A percentile compares a stretch with the other conserved stretches of the same genome.
These are phyloP conservation scores for Emericellopsis terricola DNA, from an alignment of 495 filamentous ascomycete genomes.

Conservation along the genomic window DNA sequence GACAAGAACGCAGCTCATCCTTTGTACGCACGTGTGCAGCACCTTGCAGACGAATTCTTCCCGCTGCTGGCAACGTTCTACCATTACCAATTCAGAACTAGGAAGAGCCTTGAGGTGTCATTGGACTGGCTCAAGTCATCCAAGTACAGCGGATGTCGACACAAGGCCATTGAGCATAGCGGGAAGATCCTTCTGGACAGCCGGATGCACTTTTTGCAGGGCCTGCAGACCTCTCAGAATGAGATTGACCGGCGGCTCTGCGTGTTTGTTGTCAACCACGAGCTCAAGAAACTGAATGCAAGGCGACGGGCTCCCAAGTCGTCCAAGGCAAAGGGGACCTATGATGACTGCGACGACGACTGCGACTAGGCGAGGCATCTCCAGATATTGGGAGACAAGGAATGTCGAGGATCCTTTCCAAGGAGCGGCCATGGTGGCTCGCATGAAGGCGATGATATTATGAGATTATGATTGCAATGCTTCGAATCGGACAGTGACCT, in stretches of 20 bases:
- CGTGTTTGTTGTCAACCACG: conserved; percentile 2
- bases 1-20: too few species aligned
- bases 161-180: background rate
- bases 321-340: background rate
- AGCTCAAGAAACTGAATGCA: conserved; percentile 4
- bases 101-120: conserved; percentile 2
- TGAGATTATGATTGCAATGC: conserved; percentile 2
- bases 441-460: too few species aligned
- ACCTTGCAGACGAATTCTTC: conserved; percentile 1
- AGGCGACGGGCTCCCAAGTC: background rate
- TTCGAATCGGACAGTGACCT: background rate
- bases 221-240: background rate
- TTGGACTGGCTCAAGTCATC: conserved; percentile 1
- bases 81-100: conserved; percentile 2
- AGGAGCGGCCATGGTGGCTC: too few species aligned
- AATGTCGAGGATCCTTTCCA: too few species aligned
- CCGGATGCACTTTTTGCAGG: background rate
- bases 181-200: background rate
- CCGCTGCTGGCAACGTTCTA: conserved; percentile 3
- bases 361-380: background rate
- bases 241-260: conserved; percentile 1
- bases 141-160: background rate
- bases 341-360: background rate
- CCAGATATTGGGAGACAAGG: background rate
- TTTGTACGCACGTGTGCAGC: too few species aligned